Conservation (phyloP, 495 filamentous ascomycete genomes). For the Annulohypoxylon stygium region DNA sequence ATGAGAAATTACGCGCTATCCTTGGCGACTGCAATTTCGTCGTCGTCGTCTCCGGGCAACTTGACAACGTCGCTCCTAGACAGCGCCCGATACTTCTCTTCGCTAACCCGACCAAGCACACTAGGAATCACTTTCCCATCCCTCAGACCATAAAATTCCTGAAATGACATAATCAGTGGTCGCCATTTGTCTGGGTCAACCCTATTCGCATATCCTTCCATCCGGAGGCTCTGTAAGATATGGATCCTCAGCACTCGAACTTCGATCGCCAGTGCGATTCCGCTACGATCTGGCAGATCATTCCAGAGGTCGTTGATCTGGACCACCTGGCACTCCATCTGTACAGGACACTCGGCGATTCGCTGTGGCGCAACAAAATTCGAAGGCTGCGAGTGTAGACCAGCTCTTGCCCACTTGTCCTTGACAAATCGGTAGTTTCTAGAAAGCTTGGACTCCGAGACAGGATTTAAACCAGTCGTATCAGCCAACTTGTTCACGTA, state of each 20-base stretch:
- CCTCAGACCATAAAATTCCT: conserved; percentile 57
- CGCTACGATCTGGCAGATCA: conserved; percentile 48
- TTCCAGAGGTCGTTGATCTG: conserved; percentile 50
- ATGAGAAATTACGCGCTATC: too few species aligned
- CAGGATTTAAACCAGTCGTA: conserved; percentile 55
- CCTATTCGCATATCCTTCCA: conserved; percentile 57
- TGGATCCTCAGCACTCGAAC: conserved; percentile 52
- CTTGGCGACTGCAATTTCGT: too few species aligned
- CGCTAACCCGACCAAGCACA: conserved; percentile 50
- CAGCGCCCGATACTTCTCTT: conserved; percentile 56
- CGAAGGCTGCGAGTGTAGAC: conserved; percentile 53
- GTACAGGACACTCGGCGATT: conserved; percentile 58
- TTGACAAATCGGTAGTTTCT: conserved; percentile 55
- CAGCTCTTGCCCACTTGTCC: conserved; percentile 58
- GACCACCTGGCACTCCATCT: conserved; percentile 59
- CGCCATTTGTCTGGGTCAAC: conserved; percentile 59
- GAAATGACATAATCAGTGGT: conserved; percentile 61
- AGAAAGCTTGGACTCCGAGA: conserved; percentile 47
- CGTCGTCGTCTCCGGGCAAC: conserved; percentile 36
- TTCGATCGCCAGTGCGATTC: conserved; percentile 49
- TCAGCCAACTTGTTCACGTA: conserved; percentile 56
- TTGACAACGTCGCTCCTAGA: conserved; percentile 45
- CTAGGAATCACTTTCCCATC: conserved; percentile 45
- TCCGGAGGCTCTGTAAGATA: conserved; percentile 44
- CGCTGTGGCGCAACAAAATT: conserved; percentile 49